Conservation (phyloP, 192 early-diverging fungal genomes). For the Gamsiella multidivaricata region DNA sequence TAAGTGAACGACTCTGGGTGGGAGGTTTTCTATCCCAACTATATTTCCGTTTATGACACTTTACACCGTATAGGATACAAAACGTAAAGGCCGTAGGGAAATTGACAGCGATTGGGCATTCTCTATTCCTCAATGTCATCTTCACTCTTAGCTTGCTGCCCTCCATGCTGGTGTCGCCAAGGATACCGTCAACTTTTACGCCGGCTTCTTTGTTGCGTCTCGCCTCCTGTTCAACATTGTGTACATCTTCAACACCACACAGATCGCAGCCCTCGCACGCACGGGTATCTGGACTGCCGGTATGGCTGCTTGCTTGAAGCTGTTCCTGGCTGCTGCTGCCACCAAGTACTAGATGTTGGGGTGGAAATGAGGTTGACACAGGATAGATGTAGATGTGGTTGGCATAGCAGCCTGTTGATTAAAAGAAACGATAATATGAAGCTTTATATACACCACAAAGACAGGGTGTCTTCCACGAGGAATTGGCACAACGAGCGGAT, state of each 20-base stretch:
- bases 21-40: not conserved
- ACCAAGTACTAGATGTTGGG: conserved; percentile 26
- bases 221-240: conserved; percentile 28
- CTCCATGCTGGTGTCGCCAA: conserved; percentile 47
- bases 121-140: no score
- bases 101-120: no score
- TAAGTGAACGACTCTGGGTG: conserved; percentile 21
- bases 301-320: conserved; percentile 34
- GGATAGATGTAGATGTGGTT: no score
- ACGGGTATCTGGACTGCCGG: conserved; percentile 35
- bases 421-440: no score
- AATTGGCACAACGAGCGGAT: no score
- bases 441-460: no score
- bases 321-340: conserved; percentile 45
- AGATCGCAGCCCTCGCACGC: conserved; percentile 16
- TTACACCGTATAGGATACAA: not conserved
- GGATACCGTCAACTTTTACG: conserved; percentile 42
- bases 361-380: not conserved
- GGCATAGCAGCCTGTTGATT: no score
- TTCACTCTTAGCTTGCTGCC: conserved; percentile 34
- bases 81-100: no score
- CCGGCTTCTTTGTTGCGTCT: conserved; percentile 25
- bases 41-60: conserved; percentile 15
- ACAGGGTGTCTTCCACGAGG: no score
- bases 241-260: conserved; percentile 45